Evolutionary conservation across 176 grass and related monocot species (phyloP).

Genomic region (Paspalum notatum): DNA sequence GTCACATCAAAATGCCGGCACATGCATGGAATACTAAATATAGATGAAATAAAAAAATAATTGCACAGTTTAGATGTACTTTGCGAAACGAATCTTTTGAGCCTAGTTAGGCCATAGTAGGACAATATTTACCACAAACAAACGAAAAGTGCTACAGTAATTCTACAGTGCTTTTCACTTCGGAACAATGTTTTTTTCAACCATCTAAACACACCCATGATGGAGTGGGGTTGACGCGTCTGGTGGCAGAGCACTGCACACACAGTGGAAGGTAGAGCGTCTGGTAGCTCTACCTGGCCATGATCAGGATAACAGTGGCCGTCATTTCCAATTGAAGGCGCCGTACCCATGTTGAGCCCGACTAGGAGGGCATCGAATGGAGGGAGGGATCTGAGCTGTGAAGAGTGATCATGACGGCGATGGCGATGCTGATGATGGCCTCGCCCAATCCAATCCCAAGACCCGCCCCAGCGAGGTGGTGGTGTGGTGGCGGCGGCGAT

Average conservation of each 20-base stretch:
- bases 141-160: no score
- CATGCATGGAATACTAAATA: no score
- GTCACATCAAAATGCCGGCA: no score
- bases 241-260: not conserved
- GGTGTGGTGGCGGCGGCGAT: no score
- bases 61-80: no score
- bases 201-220: no score
- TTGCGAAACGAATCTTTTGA: no score
- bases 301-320: constrained; percentile 41
- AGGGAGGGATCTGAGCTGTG: constrained; percentile 52
- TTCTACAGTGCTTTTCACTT: no score
- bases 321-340: constrained; percentile 42
- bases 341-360: constrained; percentile 48
- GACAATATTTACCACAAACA: no score
- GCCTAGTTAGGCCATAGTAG: no score
- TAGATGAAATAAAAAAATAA: no score
- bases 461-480: not conserved
- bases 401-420: constrained; percentile 33
- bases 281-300: not conserved
- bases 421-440: constrained; percentile 27
- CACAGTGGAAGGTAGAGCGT: constrained; percentile 13
- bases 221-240: constrained; percentile 28
- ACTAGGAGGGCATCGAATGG: constrained; percentile 42
- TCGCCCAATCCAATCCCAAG: constrained; percentile 26
- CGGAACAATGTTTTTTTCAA: no score